A percentile compares a stretch with the other conserved stretches of the same genome.
phyloP scores from a whole-genome alignment of 1,284 basidiomycete genomes.

The Ustilago shanxiensis region DNA sequence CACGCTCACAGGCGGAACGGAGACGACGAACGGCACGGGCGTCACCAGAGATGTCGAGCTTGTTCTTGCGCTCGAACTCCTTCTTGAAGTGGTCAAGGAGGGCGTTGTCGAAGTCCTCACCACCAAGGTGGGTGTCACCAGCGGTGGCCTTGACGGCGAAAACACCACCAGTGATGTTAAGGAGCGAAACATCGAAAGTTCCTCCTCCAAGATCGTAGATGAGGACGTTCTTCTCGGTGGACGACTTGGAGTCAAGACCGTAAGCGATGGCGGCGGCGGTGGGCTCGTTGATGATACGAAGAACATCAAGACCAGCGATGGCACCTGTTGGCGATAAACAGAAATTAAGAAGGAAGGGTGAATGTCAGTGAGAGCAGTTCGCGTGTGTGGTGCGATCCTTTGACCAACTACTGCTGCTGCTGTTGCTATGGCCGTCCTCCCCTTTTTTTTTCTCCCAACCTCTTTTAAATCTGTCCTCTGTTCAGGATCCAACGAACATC shows the following conservation, averaged over 20 bases:
- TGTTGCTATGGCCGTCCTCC: conserved; percentile 3
- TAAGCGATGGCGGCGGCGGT: conserved; percentile 73
- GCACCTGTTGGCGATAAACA: conserved; percentile 70
- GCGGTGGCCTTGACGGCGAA: conserved; percentile 78
- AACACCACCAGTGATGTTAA: conserved; percentile 77
- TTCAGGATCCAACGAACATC: background rate
- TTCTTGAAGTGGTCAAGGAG: conserved; percentile 86
- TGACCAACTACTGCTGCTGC: background rate
- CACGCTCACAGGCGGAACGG: conserved; percentile 97
- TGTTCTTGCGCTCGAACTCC: conserved; percentile 80
- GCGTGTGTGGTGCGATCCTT: background rate
- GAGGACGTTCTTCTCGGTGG: conserved; percentile 89
- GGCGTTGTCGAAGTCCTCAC: conserved; percentile 98
- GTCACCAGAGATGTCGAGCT: conserved; percentile 93
- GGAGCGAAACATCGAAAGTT: conserved; percentile 78
- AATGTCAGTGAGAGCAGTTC: conserved; percentile 11
- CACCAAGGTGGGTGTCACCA: conserved; percentile 77
- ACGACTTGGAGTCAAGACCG: conserved; percentile 74
- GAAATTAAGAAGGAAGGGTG: background rate
- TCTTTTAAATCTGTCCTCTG: too few species aligned
- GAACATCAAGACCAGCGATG: conserved; percentile 78
- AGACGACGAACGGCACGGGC: conserved; percentile 94
- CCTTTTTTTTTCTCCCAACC: background rate
- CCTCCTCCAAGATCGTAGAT: conserved; percentile 99
- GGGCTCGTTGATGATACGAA: conserved; percentile 79